Percentiles rank a stretch among this genome's conserved stretches.
Conservation (phyloP, 2,329 filamentous ascomycete species). For the Helotiales sp. region DNA sequence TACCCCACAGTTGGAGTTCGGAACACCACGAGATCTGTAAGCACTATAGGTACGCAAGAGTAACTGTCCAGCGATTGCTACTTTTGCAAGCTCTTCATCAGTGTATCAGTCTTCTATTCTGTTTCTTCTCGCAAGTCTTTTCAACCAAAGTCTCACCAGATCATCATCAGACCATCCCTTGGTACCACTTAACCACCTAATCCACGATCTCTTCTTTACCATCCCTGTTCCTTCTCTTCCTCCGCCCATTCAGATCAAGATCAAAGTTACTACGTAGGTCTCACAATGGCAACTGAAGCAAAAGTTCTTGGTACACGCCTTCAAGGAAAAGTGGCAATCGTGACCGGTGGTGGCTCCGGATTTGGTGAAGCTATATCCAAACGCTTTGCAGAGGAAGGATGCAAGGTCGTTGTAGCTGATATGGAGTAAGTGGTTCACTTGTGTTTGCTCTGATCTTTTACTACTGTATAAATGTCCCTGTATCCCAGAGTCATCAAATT, state of each 20-base stretch:
- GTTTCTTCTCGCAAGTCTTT: not conserved
- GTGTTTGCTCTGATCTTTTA: not conserved
- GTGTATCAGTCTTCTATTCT: not conserved
- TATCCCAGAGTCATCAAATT: not conserved
- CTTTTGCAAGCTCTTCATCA: not conserved
- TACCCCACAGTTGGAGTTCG: too few species aligned
- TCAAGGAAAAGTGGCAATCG: constrained; percentile 55
- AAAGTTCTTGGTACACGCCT: constrained; percentile 39
- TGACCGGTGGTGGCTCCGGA: constrained; percentile 61
- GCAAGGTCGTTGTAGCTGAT: constrained; percentile 62
- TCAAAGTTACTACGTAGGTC: constrained; percentile 29
- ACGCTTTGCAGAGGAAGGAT: constrained; percentile 60
- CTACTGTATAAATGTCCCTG: not conserved
- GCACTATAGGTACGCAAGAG: too few species aligned
- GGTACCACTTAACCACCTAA: not conserved
- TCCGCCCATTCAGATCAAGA: not conserved
- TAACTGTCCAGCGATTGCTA: not conserved
- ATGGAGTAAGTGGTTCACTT: constrained; percentile 43
- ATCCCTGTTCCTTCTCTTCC: not conserved
- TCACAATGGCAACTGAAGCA: constrained; percentile 28
- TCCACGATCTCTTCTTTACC: not conserved
- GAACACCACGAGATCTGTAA: too few species aligned
- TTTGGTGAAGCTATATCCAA: constrained; percentile 63
- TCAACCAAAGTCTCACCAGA: not conserved
- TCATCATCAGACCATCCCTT: not conserved